Conservation (phyloP, 345 rosid genomes). For the Syzygium jambos region DNA sequence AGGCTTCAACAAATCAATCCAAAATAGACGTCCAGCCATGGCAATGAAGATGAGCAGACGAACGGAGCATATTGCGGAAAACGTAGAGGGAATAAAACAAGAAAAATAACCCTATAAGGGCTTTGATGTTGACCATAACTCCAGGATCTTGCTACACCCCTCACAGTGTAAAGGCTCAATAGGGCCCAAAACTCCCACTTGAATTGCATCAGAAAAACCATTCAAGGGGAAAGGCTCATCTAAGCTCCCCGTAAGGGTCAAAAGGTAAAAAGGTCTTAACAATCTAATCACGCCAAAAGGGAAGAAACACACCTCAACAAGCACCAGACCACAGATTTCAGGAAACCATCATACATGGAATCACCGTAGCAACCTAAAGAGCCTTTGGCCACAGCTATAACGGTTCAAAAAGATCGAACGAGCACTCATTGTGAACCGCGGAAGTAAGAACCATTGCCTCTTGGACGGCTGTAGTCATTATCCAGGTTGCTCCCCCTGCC, state of each 20-base stretch:
- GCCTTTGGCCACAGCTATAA: neutral
- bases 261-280: neutral
- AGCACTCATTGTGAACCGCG: neutral
- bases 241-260: neutral
- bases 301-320: neutral
- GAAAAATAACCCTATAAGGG: neutral
- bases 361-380: neutral
- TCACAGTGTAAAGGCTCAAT: neutral
- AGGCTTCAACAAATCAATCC: no score
- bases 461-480: conserved; percentile 43
- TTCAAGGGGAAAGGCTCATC: conserved; percentile 18
- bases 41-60: neutral
- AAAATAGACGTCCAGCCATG: neutral
- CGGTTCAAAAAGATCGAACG: neutral
- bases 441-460: neutral
- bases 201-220: conserved; percentile 37
- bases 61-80: neutral
- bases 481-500: conserved; percentile 59
- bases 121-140: neutral
- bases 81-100: neutral
- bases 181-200: conserved; percentile 19
- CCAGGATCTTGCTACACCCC: neutral
- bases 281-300: neutral
- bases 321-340: neutral
- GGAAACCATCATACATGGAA: neutral